Percentiles rank a stretch among this genome's conserved stretches.
Conservation (phyloP, 2,329 filamentous ascomycete species). For the Tolypocladium paradoxum region DNA sequence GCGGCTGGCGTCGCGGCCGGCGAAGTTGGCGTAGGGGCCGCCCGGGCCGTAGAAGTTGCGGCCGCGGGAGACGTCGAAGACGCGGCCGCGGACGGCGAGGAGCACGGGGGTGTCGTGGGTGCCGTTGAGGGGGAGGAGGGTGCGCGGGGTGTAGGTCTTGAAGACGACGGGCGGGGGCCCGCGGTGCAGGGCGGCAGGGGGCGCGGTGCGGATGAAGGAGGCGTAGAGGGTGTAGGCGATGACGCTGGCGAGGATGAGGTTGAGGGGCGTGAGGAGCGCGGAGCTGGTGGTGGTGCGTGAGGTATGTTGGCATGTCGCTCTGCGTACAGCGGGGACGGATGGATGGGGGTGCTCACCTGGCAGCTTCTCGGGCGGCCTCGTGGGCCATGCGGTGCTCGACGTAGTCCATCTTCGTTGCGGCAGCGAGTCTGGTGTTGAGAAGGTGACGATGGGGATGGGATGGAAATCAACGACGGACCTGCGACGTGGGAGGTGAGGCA, state of each 20-base stretch:
- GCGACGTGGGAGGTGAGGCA: neutral
- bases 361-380: constrained; percentile 35
- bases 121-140: constrained; percentile 81
- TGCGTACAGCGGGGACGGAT: neutral
- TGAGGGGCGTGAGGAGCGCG: constrained; percentile 49
- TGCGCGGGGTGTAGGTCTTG: constrained; percentile 61
- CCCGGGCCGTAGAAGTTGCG: constrained; percentile 94
- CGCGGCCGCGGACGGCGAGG: constrained; percentile 78
- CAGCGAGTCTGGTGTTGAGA: neutral
- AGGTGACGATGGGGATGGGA: neutral
- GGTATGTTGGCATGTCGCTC: neutral
- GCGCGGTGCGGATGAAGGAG: constrained; percentile 36
- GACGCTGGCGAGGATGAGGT: constrained; percentile 46
- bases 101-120: constrained; percentile 64
- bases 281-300: constrained; percentile 22
- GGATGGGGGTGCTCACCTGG: constrained; percentile 15
- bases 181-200: constrained; percentile 36
- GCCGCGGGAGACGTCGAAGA: constrained; percentile 83
- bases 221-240: constrained; percentile 49
- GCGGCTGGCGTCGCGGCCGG: constrained; percentile 78
- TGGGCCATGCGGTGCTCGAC: constrained; percentile 45
- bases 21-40: constrained; percentile 92
- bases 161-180: constrained; percentile 51
- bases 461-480: neutral
- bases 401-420: constrained; percentile 37